These are phyloP conservation scores for Exophiala sp. DNA, from an alignment of 2,329 filamentous ascomycete genomes.

Conservation along the genomic window DNA sequence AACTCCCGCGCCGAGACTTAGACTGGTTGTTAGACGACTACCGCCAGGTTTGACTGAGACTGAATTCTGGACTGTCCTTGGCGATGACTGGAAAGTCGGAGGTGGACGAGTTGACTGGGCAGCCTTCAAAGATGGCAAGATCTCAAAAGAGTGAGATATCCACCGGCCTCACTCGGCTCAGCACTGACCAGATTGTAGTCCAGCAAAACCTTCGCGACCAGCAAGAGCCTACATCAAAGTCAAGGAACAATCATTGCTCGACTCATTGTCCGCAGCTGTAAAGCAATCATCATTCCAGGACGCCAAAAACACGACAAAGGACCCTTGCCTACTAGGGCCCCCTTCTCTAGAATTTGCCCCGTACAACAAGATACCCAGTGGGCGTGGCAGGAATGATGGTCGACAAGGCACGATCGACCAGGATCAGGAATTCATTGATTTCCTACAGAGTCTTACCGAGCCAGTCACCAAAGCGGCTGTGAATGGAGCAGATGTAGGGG, in stretches of 20 bases:
- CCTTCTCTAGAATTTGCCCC: constrained; percentile 78
- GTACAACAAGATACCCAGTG: constrained; percentile 76
- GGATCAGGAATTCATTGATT: constrained; percentile 91
- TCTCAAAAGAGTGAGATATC: constrained; percentile 71
- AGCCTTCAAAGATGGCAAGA: constrained; percentile 68
- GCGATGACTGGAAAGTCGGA: constrained; percentile 77
- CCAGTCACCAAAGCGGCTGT: constrained; percentile 55
- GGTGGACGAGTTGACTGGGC: constrained; percentile 82
- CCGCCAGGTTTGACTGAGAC: constrained; percentile 77
- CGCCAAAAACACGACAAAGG: constrained; percentile 70
- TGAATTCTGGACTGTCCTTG: constrained; percentile 71
- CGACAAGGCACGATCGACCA: constrained; percentile 95
- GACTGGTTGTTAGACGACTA: constrained; percentile 78
- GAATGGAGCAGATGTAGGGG: constrained; percentile 49
- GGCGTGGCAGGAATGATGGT: constrained; percentile 71
- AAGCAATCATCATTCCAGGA: constrained; percentile 72
- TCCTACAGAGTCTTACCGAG: constrained; percentile 82
- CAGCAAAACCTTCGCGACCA: constrained; percentile 80
- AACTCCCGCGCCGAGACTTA: constrained; percentile 62
- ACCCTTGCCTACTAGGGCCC: constrained; percentile 69
- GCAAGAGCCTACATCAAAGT: constrained; percentile 80
- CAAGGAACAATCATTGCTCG: constrained; percentile 65
- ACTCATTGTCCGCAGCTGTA: constrained; percentile 66
- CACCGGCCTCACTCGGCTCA: constrained; percentile 1
- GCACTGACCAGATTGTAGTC: constrained; percentile 45